A percentile compares a stretch with the other conserved stretches of the same genome.
phyloP scores from a whole-genome alignment of 441 rosid species.

The Aquilaria agallochum region DNA sequence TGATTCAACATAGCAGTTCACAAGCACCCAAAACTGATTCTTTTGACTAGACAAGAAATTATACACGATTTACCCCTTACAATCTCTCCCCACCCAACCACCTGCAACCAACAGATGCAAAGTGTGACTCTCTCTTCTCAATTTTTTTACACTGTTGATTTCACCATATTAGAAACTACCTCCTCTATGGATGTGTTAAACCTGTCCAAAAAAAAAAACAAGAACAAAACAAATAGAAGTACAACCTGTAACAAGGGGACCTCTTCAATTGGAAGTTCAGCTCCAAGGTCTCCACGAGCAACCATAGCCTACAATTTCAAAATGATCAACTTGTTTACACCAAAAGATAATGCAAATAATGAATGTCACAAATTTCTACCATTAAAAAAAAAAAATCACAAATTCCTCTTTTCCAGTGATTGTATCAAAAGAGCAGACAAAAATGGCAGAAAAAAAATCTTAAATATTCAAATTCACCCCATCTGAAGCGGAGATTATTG shows the following conservation, averaged over 20 bases:
- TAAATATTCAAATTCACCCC: slow-evolving; percentile 62
- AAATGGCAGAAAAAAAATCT: slow-evolving; percentile 7
- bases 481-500: slow-evolving; percentile 86
- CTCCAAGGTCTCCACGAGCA: slow-evolving; percentile 99
- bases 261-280: slow-evolving; percentile 98
- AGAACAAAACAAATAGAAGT: neutral
- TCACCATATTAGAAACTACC: too few relatives aligned
- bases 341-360: slow-evolving; percentile 1
- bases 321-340: slow-evolving; percentile 12
- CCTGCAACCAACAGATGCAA: too few relatives aligned
- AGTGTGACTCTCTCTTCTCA: too few relatives aligned
- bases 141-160: too few relatives aligned
- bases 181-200: neutral
- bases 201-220: neutral
- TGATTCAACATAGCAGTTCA: too few relatives aligned
- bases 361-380: neutral
- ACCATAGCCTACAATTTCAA: slow-evolving; percentile 77
- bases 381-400: too few relatives aligned
- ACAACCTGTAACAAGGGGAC: slow-evolving; percentile 91
- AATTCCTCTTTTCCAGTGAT: neutral
- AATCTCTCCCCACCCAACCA: too few relatives aligned
- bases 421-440: slow-evolving; percentile 1
- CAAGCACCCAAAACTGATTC: too few relatives aligned
- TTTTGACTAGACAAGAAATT: too few relatives aligned
- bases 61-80: too few relatives aligned